These are phyloP conservation scores for Alnus glutinosa DNA, from an alignment of 306 rosid species.

Conservation along the genomic window DNA sequence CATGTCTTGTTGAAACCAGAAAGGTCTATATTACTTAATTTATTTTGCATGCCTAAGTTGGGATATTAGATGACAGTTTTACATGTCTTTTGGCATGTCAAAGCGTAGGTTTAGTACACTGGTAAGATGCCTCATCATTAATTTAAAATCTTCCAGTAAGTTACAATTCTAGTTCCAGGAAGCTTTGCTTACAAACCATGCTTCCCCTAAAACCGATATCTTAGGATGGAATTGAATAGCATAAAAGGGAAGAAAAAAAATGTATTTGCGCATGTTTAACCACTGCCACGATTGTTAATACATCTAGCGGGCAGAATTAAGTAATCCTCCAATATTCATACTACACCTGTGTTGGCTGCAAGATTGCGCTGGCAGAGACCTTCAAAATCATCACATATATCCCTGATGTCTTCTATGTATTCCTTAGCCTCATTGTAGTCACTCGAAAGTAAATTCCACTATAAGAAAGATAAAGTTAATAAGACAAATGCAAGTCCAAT, in stretches of 20 bases:
- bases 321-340: not conserved
- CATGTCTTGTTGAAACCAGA: not conserved
- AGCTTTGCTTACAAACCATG: not conserved
- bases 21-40: not conserved
- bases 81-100: not conserved
- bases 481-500: constrained; percentile 22
- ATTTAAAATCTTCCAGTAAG: not conserved
- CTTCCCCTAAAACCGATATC: not conserved
- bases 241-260: not conserved
- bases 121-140: not conserved
- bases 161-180: not conserved
- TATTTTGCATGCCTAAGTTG: not conserved
- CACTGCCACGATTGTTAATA: not conserved
- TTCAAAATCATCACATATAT: constrained; percentile 87
- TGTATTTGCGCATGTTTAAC: not conserved
- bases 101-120: not conserved
- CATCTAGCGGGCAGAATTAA: not conserved
- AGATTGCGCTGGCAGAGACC: constrained; percentile 96
- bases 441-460: constrained; percentile 81
- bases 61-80: not conserved
- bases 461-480: constrained; percentile 29
- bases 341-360: constrained; percentile 79
- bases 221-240: not conserved
- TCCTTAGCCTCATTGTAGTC: constrained; percentile 92
- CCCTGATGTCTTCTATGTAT: constrained; percentile 90